Evolutionary conservation across 2,329 filamentous ascomycete genomes (phyloP), one percentile per base, ranked within the genome.

Genomic region (Niveomyces coronatus): DNA sequence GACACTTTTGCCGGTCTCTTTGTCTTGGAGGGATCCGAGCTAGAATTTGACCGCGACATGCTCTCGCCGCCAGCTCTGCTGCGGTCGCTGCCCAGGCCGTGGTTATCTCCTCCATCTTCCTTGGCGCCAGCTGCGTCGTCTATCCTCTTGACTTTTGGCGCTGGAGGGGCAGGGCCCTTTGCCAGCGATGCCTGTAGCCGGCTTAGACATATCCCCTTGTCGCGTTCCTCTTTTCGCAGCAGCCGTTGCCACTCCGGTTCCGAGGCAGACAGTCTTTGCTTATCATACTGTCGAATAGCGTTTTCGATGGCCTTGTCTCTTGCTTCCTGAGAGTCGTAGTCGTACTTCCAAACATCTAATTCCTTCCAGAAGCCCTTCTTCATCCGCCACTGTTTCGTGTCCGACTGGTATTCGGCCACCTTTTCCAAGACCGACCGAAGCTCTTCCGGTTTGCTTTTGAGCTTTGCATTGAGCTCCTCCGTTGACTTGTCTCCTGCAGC

Each of bases 221-320:
- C 73, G 35, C 76, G 64, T 39, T 80, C 74, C 32, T 70, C 64
- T 45, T 63, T 65, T 5, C 71, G 67, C 9, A 79, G 58, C n/a
- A 81, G 58, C 45, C 63, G 68, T 49, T 81, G 71, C 76, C 76
- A 81, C 37, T 74, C 67, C 0, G 68, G 65, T 41, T 79, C 74
- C 1, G 66, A 66, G 2, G 67, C 58, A 6, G 67, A 70, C 20
- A 80, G 46, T 26, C 76, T 64, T 53, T 72, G 65, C 52, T 70
- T 73, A 53, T 81, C 76, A 45, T 71, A 81, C 38, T 68, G 61
- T 43, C 63, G 68, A 41, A 78, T 65, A 11, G 76, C 76, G 47
- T 77, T 69, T 56, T 82, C 65, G 52, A 80, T 70, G 44, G 73
- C 68, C 48, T 67, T 59, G 52, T 85, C 64, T 20, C 76, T 70